Percentiles rank a stretch among this genome's conserved stretches.
Conservation (phyloP, 1,284 basidiomycete species). For the Vanrija humicola region DNA sequence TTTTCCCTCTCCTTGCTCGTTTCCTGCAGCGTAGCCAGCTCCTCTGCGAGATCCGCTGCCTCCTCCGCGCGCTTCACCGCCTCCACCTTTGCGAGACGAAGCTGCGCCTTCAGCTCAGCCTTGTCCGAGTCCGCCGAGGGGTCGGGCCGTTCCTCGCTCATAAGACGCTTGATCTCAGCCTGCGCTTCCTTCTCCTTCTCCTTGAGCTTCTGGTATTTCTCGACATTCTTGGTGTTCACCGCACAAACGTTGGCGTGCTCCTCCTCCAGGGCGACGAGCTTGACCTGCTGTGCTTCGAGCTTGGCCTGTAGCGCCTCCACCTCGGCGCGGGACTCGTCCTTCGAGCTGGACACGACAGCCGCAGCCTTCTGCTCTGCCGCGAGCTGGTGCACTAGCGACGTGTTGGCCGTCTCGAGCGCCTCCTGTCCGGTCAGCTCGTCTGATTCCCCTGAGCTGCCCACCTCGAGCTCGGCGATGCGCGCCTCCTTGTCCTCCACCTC, state of each 20-base stretch:
- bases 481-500: conserved; percentile 29
- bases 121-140: conserved; percentile 11
- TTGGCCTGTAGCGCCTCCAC: conserved; percentile 20
- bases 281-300: conserved; percentile 17
- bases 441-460: conserved; percentile 3
- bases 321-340: conserved; percentile 15
- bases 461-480: conserved; percentile 28
- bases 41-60: conserved; percentile 29
- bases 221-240: background rate
- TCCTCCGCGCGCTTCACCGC: conserved; percentile 25
- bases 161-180: conserved; percentile 29
- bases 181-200: conserved; percentile 28
- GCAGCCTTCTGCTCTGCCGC: conserved; percentile 20
- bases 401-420: conserved; percentile 25
- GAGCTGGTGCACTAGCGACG: conserved; percentile 28
- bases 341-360: conserved; percentile 8
- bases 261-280: conserved; percentile 13
- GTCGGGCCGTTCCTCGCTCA: conserved; percentile 4
- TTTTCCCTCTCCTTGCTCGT: conserved; percentile 27
- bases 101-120: conserved; percentile 25
- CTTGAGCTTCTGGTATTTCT: conserved; percentile 24
- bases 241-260: background rate
- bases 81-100: conserved; percentile 28
- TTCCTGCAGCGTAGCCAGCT: conserved; percentile 25
- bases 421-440: conserved; percentile 11